phyloP scores from a whole-genome alignment of 805 yeast species.

The Sugiyamaella floridensis region DNA sequence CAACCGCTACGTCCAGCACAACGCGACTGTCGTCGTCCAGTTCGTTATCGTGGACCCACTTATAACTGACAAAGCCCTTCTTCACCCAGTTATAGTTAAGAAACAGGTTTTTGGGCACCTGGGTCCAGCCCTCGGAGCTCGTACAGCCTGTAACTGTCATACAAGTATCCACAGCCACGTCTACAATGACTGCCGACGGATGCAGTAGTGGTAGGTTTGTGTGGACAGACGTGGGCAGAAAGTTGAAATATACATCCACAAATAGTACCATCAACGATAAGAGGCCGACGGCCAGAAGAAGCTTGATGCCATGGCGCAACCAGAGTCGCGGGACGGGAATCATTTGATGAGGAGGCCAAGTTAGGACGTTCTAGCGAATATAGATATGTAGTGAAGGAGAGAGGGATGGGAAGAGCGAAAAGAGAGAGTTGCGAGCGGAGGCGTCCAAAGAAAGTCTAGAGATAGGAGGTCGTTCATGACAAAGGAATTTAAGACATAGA shows the following conservation, averaged over 20 bases:
- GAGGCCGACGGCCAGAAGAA: conserved; percentile 3
- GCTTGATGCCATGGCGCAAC: conserved; percentile 14
- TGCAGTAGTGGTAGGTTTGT: conserved; percentile 37
- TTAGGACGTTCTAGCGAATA: no score
- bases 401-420: no score
- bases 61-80: conserved; percentile 35
- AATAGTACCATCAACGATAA: conserved; percentile 27
- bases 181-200: conserved; percentile 39
- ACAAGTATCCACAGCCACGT: conserved; percentile 35
- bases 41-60: conserved; percentile 17
- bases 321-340: conserved; percentile 6
- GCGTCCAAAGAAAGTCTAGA: no score
- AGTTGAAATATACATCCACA: conserved; percentile 36
- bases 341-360: not conserved
- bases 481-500: no score
- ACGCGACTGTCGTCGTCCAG: conserved; percentile 10
- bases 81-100: conserved; percentile 38
- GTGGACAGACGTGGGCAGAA: conserved; percentile 31
- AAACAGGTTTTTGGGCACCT: conserved; percentile 42
- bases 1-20: conserved; percentile 14
- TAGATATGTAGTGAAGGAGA: no score
- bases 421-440: no score
- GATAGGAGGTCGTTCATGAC: no score
- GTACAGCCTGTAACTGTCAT: conserved; percentile 23
- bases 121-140: conserved; percentile 36